phyloP scores from a whole-genome alignment of 352 stramenopile genomes.

The Pythium pyrilobum region DNA sequence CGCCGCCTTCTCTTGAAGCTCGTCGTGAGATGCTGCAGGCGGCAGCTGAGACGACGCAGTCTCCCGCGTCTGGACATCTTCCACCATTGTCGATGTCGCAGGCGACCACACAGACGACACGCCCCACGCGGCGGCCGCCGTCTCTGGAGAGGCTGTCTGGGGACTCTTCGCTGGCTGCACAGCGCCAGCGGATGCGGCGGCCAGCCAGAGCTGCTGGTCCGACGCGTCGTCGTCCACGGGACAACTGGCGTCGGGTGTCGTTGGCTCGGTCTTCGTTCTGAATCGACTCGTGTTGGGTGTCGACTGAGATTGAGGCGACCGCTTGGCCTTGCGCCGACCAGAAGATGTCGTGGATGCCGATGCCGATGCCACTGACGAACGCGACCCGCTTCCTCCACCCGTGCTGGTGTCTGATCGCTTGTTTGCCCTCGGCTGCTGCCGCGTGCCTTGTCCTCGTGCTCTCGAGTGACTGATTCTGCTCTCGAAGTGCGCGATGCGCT shows the following conservation, averaged over 20 bases:
- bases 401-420: neutral
- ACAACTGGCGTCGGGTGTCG: neutral
- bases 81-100: neutral
- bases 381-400: no score
- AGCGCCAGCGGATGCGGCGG: constrained; percentile 5
- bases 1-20: neutral
- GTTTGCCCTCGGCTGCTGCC: no score
- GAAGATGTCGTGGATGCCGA: neutral
- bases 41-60: constrained; percentile 2
- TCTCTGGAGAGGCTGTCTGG: neutral
- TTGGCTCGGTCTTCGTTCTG: neutral
- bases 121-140: neutral
- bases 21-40: neutral
- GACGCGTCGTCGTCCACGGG: neutral
- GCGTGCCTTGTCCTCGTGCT: neutral
- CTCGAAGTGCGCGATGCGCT: neutral
- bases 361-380: neutral
- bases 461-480: neutral
- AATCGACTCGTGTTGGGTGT: neutral
- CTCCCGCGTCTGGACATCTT: no score
- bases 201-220: constrained; percentile 12
- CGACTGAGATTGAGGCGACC: neutral
- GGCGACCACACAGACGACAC: neutral
- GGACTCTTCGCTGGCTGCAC: neutral
- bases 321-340: neutral